These are phyloP conservation scores for Epichloe coenophiala DNA, from an alignment of 2,329 filamentous ascomycete genomes.

Conservation along the genomic window DNA sequence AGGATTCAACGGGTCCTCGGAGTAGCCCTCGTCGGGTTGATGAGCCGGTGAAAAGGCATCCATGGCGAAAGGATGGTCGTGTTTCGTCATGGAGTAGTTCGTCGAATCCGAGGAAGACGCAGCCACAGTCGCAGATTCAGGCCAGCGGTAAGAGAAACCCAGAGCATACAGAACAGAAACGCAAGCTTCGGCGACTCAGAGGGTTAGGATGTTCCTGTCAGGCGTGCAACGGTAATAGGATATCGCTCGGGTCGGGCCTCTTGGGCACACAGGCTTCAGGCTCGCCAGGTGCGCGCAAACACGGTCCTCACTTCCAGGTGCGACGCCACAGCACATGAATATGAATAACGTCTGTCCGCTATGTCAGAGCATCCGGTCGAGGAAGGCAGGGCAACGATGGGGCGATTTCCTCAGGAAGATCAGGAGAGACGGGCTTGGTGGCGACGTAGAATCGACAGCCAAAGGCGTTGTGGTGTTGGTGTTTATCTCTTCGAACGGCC, in stretches of 20 bases:
- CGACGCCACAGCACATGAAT: neutral
- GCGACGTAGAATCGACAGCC: neutral
- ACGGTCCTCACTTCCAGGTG: neutral
- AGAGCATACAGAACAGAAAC: neutral
- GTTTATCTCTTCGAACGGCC: neutral
- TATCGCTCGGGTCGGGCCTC: neutral
- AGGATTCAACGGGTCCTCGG: slow-evolving; percentile 53
- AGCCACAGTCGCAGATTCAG: neutral
- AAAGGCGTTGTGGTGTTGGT: neutral
- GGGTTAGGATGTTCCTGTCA: neutral
- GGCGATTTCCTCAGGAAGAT: neutral
- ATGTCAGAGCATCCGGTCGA: neutral
- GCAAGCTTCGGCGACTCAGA: neutral
- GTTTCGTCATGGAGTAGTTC: slow-evolving; percentile 13
- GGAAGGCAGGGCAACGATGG: neutral
- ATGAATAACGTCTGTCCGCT: neutral
- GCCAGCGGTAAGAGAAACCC: neutral
- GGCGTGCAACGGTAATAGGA: neutral
- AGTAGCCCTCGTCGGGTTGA: slow-evolving; percentile 75
- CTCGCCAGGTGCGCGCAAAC: neutral
- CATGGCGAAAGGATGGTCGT: slow-evolving; percentile 20
- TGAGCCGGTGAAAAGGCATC: slow-evolving; percentile 36
- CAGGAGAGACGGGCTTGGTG: neutral
- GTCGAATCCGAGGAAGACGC: neutral
- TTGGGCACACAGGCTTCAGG: neutral